These are phyloP conservation scores for Monascus ruber DNA, from an alignment of 2,329 filamentous ascomycete genomes.

Conservation along the genomic window DNA sequence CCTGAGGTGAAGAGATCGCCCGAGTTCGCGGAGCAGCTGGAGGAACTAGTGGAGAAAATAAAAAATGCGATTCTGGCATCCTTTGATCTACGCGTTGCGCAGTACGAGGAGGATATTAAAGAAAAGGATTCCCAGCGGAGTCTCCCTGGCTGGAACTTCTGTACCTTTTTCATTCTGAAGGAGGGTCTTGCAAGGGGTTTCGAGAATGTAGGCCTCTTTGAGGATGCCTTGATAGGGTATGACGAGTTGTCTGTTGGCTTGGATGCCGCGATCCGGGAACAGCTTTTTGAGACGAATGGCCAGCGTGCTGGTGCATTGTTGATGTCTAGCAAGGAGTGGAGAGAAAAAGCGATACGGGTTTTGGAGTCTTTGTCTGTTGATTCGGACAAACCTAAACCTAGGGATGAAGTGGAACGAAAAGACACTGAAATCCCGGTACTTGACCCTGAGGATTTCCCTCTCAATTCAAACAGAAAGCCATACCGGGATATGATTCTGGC, in stretches of 20 bases:
- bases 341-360: conserved; percentile 45
- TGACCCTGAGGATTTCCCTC: conserved; percentile 24
- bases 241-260: conserved; percentile 85
- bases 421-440: conserved; percentile 17
- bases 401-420: conserved; percentile 14
- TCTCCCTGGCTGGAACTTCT: conserved; percentile 96
- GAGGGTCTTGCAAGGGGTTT: conserved; percentile 89
- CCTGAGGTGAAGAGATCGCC: conserved; percentile 52
- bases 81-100: conserved; percentile 79
- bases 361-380: conserved; percentile 26
- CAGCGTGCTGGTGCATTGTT: conserved; percentile 64
- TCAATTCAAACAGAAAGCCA: conserved; percentile 55
- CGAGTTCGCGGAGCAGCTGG: conserved; percentile 73
- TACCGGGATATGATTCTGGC: conserved; percentile 87
- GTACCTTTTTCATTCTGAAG: conserved; percentile 96
- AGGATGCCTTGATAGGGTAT: conserved; percentile 89
- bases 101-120: conserved; percentile 95
- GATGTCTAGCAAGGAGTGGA: conserved; percentile 61
- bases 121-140: conserved; percentile 81
- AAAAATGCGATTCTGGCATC: conserved; percentile 78
- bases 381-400: conserved; percentile 16
- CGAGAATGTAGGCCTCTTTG: conserved; percentile 88
- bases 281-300: conserved; percentile 49
- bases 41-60: conserved; percentile 72
- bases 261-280: conserved; percentile 69